Evolutionary conservation across 768 basidiomycete species (phyloP).

Genomic region (Mrakia blollopis): DNA sequence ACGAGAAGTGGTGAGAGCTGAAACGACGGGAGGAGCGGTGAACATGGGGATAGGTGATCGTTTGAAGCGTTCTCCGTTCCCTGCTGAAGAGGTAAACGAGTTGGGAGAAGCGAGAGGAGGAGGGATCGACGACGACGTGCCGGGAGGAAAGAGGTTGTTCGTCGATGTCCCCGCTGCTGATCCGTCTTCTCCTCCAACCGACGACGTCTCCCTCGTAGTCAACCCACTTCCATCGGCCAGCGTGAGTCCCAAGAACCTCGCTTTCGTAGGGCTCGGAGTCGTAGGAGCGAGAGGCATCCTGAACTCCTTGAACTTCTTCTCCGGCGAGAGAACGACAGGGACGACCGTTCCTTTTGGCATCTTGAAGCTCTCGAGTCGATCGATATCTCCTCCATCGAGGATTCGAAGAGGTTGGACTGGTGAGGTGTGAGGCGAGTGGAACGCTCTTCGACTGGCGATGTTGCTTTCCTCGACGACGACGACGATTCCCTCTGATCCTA

Average conservation of each 20-base stretch:
- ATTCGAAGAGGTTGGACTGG: background rate
- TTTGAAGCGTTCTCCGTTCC: background rate
- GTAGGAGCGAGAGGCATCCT: slow-evolving; percentile 5
- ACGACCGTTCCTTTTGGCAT: slow-evolving; percentile 12
- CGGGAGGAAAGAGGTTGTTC: background rate
- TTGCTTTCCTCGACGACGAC: background rate
- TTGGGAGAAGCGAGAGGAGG: background rate
- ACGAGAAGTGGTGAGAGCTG: background rate
- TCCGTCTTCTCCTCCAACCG: background rate
- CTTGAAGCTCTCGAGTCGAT: slow-evolving; percentile 15
- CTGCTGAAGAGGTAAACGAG: background rate
- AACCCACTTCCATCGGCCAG: background rate
- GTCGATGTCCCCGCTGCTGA: background rate
- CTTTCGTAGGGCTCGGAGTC: background rate
- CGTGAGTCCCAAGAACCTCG: background rate
- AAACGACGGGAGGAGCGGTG: background rate
- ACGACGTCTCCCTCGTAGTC: background rate
- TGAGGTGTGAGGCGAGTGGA: slow-evolving; percentile 10
- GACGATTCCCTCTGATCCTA: background rate
- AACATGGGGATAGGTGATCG: slow-evolving; percentile 15
- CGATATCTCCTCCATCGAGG: background rate
- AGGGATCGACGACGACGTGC: background rate
- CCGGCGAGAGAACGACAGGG: slow-evolving; percentile 6
- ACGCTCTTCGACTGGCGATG: slow-evolving; percentile 1
- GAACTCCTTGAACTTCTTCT: slow-evolving; percentile 16